Evolutionary conservation across 441 rosid genomes (phyloP).

Genomic region (Pelargonium australe): DNA sequence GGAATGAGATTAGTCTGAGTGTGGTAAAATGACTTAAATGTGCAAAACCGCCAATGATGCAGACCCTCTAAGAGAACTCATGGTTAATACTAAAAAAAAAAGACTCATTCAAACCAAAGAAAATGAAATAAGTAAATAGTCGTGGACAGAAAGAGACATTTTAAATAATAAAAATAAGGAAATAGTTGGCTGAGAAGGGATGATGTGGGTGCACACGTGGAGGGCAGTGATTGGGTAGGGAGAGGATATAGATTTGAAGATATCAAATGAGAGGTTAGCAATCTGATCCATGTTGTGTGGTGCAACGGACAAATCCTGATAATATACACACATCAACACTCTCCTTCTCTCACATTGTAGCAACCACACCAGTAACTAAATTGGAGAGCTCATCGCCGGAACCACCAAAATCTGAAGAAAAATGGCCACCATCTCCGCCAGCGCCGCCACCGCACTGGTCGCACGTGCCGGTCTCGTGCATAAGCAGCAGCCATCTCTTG

Average conservation of each 20-base stretch:
- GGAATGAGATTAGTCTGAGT: no score
- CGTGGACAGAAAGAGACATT: no score
- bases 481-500: constrained; percentile 26
- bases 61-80: no score
- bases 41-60: no score
- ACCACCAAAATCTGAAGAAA: background rate
- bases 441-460: constrained; percentile 41
- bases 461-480: constrained; percentile 27
- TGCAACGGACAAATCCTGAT: background rate
- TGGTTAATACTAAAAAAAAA: no score
- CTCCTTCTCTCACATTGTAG: background rate
- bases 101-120: no score
- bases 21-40: no score
- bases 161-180: no score
- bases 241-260: background rate
- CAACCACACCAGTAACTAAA: no score
- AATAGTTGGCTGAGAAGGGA: background rate
- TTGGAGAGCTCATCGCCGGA: background rate
- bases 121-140: no score
- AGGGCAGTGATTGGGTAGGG: background rate
- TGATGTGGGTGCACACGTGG: background rate
- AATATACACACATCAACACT: background rate
- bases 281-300: background rate
- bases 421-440: constrained; percentile 43
- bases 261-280: constrained; percentile 1